Evolutionary conservation across 208 protist genomes (phyloP).

Genomic region (Pavlovales sp.): DNA sequence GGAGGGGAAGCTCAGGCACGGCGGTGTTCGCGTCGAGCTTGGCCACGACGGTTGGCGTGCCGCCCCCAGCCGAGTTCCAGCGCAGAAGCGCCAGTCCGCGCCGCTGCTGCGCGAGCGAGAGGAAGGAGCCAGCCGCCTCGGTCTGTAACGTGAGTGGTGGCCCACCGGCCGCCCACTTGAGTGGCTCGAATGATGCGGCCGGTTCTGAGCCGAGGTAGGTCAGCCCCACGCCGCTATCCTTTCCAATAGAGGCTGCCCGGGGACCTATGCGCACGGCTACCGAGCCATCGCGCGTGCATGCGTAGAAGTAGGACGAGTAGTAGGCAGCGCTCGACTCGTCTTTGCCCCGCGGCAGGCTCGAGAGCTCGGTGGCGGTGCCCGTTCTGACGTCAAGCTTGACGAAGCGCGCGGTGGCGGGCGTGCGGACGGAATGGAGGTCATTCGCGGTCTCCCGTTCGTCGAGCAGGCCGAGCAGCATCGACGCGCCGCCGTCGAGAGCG

Average conservation of each 20-base stretch:
- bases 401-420: no score
- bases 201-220: neutral
- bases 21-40: neutral
- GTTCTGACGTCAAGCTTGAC: neutral
- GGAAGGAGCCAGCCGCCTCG: neutral
- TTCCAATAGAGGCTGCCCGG: neutral
- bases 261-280: neutral
- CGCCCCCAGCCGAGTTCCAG: neutral
- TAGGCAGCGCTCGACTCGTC: neutral
- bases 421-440: neutral
- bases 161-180: neutral
- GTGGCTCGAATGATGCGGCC: no score
- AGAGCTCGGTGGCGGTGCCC: no score
- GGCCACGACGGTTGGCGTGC: neutral
- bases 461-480: neutral
- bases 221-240: neutral
- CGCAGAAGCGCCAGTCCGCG: neutral
- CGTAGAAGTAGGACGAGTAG: neutral
- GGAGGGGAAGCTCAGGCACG: neutral
- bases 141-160: neutral
- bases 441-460: no score
- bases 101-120: neutral
- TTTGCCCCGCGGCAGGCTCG: no score
- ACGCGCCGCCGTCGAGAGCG: no score
- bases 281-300: neutral